Conservation (phyloP, 2,329 filamentous ascomycete species). For the Aspergillus sp. region DNA sequence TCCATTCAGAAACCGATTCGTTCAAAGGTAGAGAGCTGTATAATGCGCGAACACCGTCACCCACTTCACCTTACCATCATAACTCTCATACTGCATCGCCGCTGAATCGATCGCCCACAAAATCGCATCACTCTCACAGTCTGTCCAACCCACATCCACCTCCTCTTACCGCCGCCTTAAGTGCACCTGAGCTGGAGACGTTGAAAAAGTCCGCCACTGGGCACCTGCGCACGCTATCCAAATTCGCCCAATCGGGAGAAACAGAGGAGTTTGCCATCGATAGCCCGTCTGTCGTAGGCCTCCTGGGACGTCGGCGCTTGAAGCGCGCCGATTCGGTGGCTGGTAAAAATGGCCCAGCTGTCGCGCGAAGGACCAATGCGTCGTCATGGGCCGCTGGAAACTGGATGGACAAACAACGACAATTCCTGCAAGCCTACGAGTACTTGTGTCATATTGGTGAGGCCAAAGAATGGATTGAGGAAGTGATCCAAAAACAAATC, state of each 20-base stretch:
- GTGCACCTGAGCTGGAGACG: slow-evolving; percentile 71
- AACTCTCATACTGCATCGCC: slow-evolving; percentile 28
- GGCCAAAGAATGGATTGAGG: slow-evolving; percentile 98
- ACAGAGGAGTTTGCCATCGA: slow-evolving; percentile 79
- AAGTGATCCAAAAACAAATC: slow-evolving; percentile 79
- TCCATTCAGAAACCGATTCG: slow-evolving; percentile 30
- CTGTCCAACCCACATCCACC: slow-evolving; percentile 31
- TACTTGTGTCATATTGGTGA: slow-evolving; percentile 99
- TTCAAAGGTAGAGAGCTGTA: slow-evolving; percentile 21
- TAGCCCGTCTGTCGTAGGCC: slow-evolving; percentile 80
- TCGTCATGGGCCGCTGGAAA: slow-evolving; percentile 80
- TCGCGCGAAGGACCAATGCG: slow-evolving; percentile 50
- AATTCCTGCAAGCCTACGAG: slow-evolving; percentile 95
- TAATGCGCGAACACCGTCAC: slow-evolving; percentile 21
- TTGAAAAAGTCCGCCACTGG: slow-evolving; percentile 86
- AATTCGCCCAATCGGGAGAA: slow-evolving; percentile 71
- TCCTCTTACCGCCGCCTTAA: slow-evolving; percentile 49
- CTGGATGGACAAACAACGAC: slow-evolving; percentile 99
- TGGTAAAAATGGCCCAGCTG: slow-evolving; percentile 47
- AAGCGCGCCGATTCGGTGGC: slow-evolving; percentile 64
- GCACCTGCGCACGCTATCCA: slow-evolving; percentile 83
- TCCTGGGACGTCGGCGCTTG: slow-evolving; percentile 78
- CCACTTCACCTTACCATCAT: slow-evolving; percentile 21
- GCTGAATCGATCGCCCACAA: slow-evolving; percentile 27
- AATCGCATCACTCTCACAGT: slow-evolving; percentile 29